Conservation (phyloP, 805 yeast species). For the Kodamaea kaohsiungensis region DNA sequence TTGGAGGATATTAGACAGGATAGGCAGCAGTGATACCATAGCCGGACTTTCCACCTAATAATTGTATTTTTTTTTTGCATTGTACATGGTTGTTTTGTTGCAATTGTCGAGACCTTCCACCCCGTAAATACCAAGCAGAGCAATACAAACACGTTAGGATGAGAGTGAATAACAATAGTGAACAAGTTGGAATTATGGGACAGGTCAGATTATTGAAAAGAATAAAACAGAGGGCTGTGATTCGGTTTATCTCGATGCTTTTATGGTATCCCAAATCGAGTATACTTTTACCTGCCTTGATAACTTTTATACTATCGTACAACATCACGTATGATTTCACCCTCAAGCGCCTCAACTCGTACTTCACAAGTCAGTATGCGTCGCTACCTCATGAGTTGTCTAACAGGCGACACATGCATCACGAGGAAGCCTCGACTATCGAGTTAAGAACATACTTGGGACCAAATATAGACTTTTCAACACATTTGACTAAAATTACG, state of each 20-base stretch:
- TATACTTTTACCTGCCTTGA: slow-evolving; percentile 33
- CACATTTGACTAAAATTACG: slow-evolving; percentile 8
- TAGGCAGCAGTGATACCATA: neutral
- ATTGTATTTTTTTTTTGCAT: neutral
- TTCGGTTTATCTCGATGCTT: slow-evolving; percentile 17
- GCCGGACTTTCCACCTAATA: neutral
- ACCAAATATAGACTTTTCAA: neutral
- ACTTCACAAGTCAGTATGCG: slow-evolving; percentile 16
- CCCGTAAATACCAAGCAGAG: neutral
- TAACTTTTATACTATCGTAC: slow-evolving; percentile 35
- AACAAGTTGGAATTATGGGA: neutral
- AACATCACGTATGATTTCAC: slow-evolving; percentile 37
- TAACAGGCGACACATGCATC: neutral
- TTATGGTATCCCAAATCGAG: slow-evolving; percentile 28
- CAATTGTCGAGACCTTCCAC: neutral
- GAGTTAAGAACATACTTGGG: neutral
- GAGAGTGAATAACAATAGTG: neutral
- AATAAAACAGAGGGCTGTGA: slow-evolving; percentile 8
- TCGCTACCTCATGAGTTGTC: slow-evolving; percentile 7
- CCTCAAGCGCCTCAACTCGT: slow-evolving; percentile 25
- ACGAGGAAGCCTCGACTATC: neutral
- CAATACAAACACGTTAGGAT: neutral
- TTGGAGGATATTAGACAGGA: neutral
- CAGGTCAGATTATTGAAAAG: neutral
- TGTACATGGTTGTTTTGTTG: neutral